These are phyloP conservation scores for Vishniacozyma victoriae DNA, from an alignment of 768 basidiomycete species.

Conservation along the genomic window DNA sequence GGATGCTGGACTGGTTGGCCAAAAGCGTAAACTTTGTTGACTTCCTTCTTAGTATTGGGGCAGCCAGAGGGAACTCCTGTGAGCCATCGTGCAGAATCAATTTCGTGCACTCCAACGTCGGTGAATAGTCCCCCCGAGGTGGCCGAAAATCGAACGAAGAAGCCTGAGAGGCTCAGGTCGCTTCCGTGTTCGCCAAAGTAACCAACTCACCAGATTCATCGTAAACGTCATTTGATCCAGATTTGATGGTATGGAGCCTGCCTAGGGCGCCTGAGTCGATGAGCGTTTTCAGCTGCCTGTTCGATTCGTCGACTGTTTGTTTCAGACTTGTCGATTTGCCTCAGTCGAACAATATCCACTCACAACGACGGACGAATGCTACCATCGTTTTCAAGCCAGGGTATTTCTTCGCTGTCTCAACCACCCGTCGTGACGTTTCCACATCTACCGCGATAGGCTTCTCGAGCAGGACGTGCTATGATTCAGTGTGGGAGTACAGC, in stretches of 20 bases:
- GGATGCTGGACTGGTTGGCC: constrained; percentile 19
- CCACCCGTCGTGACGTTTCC: constrained; percentile 7
- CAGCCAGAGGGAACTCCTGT: constrained; percentile 3
- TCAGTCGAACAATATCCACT: constrained; percentile 1
- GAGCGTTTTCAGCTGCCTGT: constrained; percentile 2
- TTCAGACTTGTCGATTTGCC: background rate
- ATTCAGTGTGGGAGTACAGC: background rate
- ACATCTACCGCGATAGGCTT: constrained; percentile 25
- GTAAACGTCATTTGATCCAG: constrained; percentile 17
- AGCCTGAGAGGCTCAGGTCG: constrained; percentile 2
- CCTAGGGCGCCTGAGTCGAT: constrained; percentile 16
- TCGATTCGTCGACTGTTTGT: constrained; percentile 12
- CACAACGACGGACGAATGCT: constrained; percentile 24
- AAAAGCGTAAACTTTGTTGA: constrained; percentile 14
- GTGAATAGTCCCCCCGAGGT: constrained; percentile 21
- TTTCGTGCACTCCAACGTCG: constrained; percentile 26
- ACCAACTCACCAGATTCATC: constrained; percentile 12
- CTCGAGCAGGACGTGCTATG: constrained; percentile 21
- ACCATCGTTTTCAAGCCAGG: constrained; percentile 21
- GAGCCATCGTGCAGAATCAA: constrained; percentile 21
- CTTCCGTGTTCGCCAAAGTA: background rate
- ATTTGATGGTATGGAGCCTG: constrained; percentile 17
- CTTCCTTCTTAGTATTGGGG: constrained; percentile 9
- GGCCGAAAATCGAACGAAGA: constrained; percentile 19
- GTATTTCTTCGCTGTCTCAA: constrained; percentile 11